These are phyloP conservation scores for Jamesozyma hellenica DNA, from an alignment of 805 yeast species.

Conservation along the genomic window DNA sequence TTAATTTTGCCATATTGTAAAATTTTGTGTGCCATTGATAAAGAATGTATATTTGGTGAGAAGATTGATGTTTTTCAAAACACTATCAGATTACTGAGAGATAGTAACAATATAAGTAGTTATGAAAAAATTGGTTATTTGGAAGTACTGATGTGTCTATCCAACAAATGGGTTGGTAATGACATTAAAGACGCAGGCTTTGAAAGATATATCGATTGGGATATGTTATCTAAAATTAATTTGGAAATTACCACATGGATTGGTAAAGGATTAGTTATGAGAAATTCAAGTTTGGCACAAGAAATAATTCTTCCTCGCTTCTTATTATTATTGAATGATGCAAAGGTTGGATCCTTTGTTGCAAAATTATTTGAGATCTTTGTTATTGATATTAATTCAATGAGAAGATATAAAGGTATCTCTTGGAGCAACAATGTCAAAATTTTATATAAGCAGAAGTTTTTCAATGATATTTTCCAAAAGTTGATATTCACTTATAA, in stretches of 20 bases:
- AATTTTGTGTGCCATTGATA: constrained; percentile 45
- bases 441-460: constrained; percentile 68
- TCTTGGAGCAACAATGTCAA: constrained; percentile 48
- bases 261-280: constrained; percentile 57
- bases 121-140: constrained; percentile 22
- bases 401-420: constrained; percentile 38
- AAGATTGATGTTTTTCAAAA: constrained; percentile 6
- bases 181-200: constrained; percentile 2
- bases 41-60: constrained; percentile 21
- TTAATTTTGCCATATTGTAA: constrained; percentile 35
- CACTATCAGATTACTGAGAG: neutral
- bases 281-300: constrained; percentile 36
- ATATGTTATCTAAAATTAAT: constrained; percentile 14
- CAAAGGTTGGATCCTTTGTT: constrained; percentile 29
- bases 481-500: constrained; percentile 41
- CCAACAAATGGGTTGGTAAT: constrained; percentile 25
- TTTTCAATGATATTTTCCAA: constrained; percentile 55
- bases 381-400: constrained; percentile 55
- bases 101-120: neutral
- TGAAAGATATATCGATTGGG: constrained; percentile 8
- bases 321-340: constrained; percentile 31
- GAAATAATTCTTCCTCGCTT: constrained; percentile 25
- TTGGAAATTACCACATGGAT: constrained; percentile 62
- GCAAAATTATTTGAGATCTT: constrained; percentile 55
- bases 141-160: constrained; percentile 20